A percentile compares a stretch with the other conserved stretches of the same genome.
phyloP scores from a whole-genome alignment of 2,329 filamentous ascomycete species.

The Penicillium sp. region DNA sequence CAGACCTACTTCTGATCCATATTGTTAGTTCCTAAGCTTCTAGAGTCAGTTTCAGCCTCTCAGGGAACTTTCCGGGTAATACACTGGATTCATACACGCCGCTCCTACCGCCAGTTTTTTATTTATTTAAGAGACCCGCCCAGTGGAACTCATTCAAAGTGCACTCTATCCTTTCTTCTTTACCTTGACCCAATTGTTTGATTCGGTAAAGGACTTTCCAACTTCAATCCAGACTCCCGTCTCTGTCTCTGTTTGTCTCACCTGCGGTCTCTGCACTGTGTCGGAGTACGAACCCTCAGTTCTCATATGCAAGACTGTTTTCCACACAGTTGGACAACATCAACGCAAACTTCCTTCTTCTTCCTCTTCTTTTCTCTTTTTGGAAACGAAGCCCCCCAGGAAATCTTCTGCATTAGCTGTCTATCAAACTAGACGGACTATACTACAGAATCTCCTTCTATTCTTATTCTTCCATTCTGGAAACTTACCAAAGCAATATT shows the following conservation, averaged over 20 bases:
- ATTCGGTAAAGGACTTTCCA: background rate
- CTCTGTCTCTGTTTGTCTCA: constrained; percentile 8
- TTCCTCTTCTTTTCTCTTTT: constrained; percentile 26
- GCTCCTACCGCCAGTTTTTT: constrained; percentile 7
- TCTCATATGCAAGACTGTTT: constrained; percentile 11
- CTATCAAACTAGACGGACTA: constrained; percentile 5
- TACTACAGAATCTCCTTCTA: background rate
- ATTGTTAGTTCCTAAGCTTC: constrained; percentile 15
- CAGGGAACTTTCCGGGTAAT: constrained; percentile 3
- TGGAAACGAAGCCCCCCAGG: constrained; percentile 10
- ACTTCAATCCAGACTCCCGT: constrained; percentile 1
- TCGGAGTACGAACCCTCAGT: constrained; percentile 14
- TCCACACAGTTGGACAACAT: constrained; percentile 13
- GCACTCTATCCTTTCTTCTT: constrained; percentile 11
- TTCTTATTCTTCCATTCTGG: background rate
- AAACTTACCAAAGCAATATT: background rate
- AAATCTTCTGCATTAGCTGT: constrained; percentile 5
- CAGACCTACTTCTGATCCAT: constrained; percentile 13
- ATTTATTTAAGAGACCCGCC: constrained; percentile 14
- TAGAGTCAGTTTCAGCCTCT: constrained; percentile 29
- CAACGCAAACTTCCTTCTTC: constrained; percentile 15
- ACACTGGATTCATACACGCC: background rate
- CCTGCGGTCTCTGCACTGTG: constrained; percentile 15
- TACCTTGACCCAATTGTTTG: background rate
- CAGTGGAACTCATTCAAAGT: constrained; percentile 3